Percentiles rank a stretch among this genome's conserved stretches.
Evolutionary conservation across 306 rosid genomes (phyloP).

Genomic region (Delonix regia): DNA sequence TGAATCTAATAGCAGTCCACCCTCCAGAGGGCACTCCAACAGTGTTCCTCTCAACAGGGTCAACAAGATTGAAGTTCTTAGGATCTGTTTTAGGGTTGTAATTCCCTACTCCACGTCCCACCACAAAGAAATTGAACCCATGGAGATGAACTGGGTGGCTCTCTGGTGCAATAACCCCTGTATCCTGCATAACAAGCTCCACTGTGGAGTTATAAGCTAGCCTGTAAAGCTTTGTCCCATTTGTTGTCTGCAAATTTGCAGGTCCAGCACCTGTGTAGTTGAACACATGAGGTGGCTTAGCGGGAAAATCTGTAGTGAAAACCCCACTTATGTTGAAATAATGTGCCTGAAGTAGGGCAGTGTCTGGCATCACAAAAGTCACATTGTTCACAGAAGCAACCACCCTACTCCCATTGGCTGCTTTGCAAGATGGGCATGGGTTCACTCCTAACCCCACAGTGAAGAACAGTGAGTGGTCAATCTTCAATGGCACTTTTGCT

Average conservation of each 20-base stretch:
- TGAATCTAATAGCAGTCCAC: conserved; percentile 79
- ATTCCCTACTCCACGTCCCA: conserved; percentile 75
- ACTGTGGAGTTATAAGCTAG: conserved; percentile 62
- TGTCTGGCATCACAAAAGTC: conserved; percentile 81
- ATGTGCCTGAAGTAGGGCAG: conserved; percentile 76
- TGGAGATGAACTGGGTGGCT: conserved; percentile 84
- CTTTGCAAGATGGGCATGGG: conserved; percentile 73
- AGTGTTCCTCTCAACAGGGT: conserved; percentile 89
- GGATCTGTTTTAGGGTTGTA: conserved; percentile 58
- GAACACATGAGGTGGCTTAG: conserved; percentile 58
- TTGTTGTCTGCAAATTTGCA: conserved; percentile 45
- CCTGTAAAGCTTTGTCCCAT: conserved; percentile 64
- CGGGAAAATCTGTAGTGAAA: conserved; percentile 76
- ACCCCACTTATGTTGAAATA: conserved; percentile 64
- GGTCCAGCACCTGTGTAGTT: conserved; percentile 58
- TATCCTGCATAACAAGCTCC: conserved; percentile 73
- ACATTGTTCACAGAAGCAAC: conserved; percentile 73
- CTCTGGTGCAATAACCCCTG: conserved; percentile 67
- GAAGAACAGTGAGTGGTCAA: conserved; percentile 65
- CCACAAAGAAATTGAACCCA: conserved; percentile 72
- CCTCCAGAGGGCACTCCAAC: conserved; percentile 79
- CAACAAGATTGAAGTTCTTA: conserved; percentile 62
- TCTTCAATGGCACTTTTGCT: conserved; percentile 53
- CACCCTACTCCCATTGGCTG: conserved; percentile 70
- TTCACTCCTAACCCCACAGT: conserved; percentile 67